These are phyloP conservation scores for Pseudopithomyces maydicus DNA, from an alignment of 2,329 filamentous ascomycete species.

Conservation along the genomic window DNA sequence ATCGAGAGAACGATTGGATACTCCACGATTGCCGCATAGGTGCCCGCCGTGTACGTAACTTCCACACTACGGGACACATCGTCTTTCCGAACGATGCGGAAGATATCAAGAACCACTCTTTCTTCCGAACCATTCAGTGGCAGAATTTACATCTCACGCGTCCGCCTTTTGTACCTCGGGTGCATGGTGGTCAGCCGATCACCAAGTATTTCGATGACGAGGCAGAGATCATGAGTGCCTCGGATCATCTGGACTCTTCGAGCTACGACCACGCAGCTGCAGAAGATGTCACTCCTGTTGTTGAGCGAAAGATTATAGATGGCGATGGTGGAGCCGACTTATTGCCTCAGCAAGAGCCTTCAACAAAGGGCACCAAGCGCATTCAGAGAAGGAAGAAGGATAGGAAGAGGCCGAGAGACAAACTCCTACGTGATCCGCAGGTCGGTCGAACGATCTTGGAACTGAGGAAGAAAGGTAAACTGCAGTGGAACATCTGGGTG, in stretches of 20 bases:
- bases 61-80: slow-evolving; percentile 58
- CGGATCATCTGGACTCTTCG: slow-evolving; percentile 42
- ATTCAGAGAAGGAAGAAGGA: slow-evolving; percentile 64
- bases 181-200: slow-evolving; percentile 56
- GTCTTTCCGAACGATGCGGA: slow-evolving; percentile 85
- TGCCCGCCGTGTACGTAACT: slow-evolving; percentile 30
- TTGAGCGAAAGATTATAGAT: background rate
- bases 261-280: slow-evolving; percentile 28
- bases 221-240: slow-evolving; percentile 62
- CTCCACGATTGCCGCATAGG: slow-evolving; percentile 30
- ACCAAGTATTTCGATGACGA: slow-evolving; percentile 92
- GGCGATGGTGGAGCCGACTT: background rate
- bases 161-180: slow-evolving; percentile 80
- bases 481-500: too few relatives aligned
- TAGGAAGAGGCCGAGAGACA: slow-evolving; percentile 81
- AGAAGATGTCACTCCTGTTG: background rate
- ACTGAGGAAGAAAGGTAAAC: slow-evolving; percentile 69
- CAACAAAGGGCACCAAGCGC: slow-evolving; percentile 14
- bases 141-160: slow-evolving; percentile 69
- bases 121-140: slow-evolving; percentile 83
- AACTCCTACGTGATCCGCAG: slow-evolving; percentile 74
- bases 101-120: slow-evolving; percentile 87
- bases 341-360: slow-evolving; percentile 3
- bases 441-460: slow-evolving; percentile 73
- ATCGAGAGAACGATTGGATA: slow-evolving; percentile 67